Percentiles rank a stretch among this genome's conserved stretches.
Evolutionary conservation across 352 stramenopile genomes (phyloP).

Genomic region (Phytophthora lateralis): DNA sequence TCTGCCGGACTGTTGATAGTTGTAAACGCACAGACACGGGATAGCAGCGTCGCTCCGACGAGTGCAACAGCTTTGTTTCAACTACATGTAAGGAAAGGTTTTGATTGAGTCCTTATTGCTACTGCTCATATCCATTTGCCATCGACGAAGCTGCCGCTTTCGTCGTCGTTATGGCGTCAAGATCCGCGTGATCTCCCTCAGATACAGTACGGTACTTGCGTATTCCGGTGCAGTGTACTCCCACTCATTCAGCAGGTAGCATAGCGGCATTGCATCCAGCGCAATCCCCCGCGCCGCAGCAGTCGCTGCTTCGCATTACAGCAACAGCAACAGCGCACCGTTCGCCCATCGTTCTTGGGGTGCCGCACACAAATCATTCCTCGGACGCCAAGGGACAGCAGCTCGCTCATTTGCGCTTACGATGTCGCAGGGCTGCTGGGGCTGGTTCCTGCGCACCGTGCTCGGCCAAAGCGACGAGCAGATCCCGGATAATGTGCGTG

Average conservation of each 20-base stretch:
- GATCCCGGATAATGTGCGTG: conserved; percentile 50
- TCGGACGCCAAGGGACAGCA: conserved; percentile 15
- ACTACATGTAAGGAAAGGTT: too few relatives aligned
- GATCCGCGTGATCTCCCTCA: too few relatives aligned
- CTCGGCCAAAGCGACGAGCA: conserved; percentile 56
- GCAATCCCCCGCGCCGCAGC: neutral
- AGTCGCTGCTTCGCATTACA: neutral
- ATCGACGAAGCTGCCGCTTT: too few relatives aligned
- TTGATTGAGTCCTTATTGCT: too few relatives aligned
- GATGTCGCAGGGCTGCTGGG: conserved; percentile 69
- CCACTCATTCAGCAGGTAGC: neutral
- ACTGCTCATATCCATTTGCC: too few relatives aligned
- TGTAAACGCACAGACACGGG: too few relatives aligned
- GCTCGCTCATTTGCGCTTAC: conserved; percentile 33
- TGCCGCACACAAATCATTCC: neutral
- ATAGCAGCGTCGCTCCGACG: too few relatives aligned
- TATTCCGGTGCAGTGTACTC: too few relatives aligned
- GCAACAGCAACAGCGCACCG: neutral
- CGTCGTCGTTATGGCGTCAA: too few relatives aligned
- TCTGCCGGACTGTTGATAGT: too few relatives aligned
- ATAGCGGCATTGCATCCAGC: neutral
- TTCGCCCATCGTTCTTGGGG: conserved; percentile 2
- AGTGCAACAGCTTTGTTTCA: too few relatives aligned
- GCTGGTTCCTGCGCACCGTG: conserved; percentile 68
- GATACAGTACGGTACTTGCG: too few relatives aligned